phyloP scores from a whole-genome alignment of 148 eudicot genomes.

The Rhododendron vialii region DNA sequence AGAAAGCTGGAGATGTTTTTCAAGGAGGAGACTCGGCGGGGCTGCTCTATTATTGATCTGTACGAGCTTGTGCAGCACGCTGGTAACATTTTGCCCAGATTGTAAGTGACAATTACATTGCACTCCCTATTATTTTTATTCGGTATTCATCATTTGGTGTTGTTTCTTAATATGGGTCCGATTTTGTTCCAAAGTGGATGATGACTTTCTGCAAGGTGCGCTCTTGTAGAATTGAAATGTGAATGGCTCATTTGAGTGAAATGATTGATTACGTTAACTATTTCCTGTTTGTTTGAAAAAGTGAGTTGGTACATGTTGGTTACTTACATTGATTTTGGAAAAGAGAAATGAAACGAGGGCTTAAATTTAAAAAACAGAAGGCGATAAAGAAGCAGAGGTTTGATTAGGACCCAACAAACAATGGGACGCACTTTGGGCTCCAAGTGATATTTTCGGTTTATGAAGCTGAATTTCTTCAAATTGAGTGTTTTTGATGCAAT shows the following conservation, averaged over 20 bases:
- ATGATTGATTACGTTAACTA: neutral
- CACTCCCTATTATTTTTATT: neutral
- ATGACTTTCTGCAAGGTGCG: no score
- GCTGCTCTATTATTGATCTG: slow-evolving; percentile 85
- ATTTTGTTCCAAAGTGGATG: neutral
- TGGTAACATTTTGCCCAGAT: slow-evolving; percentile 91
- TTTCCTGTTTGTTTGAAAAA: neutral
- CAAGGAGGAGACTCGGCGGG: slow-evolving; percentile 79
- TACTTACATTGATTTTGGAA: neutral
- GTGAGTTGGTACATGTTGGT: neutral
- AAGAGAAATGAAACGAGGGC: neutral
- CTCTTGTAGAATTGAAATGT: neutral
- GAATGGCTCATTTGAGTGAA: neutral
- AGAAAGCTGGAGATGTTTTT: slow-evolving; percentile 88
- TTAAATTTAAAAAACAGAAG: neutral
- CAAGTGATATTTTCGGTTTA: neutral
- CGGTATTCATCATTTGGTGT: no score
- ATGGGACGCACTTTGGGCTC: neutral
- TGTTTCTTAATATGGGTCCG: neutral
- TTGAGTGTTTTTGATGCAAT: neutral
- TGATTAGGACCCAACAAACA: neutral
- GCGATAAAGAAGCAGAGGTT: neutral
- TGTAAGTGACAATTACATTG: slow-evolving; percentile 48
- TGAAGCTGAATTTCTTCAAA: neutral
- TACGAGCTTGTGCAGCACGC: slow-evolving; percentile 98